Evolutionary conservation across 148 eudicot species (phyloP), one percentile per base, ranked within the genome.

Genomic region (Dysphania ambrosioides): DNA sequence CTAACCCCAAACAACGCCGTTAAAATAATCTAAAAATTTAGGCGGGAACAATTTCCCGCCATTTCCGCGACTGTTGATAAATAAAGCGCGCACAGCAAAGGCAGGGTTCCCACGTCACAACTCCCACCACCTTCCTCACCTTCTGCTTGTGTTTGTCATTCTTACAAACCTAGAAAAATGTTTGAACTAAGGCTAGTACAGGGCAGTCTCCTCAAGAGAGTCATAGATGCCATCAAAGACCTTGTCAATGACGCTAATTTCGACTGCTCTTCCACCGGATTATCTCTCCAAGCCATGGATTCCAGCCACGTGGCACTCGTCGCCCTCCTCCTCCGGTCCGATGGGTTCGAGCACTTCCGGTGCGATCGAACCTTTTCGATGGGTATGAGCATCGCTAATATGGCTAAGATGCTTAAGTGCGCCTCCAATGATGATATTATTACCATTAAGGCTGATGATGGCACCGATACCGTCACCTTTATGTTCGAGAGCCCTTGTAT

Each of bases 261-360:
- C 76, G 89, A 89, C 67, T 89, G 91, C 41, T 84, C 89, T 0
- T 75, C 90, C 18, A 78, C 90, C 26, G 93, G 93, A 0, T 84
- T 87, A 49, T 82, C 91, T 8, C 85, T 89, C 13, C 93, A 89
- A 58, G 93, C 93, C 44, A 89, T 89, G 90, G 93, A 89, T 61
- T 85, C 90, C 8, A 89, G 91, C 84, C 93, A 89, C 74, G 93
- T 89, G 13, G 93, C 90, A 1, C 86, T 87, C 5, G 93, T 87
- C 12, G 61, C 91, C 0, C 87, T 89, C 23, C 89, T 89, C 12
- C 85, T 89, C 34, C 83, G 93, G 0, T 85, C 90, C 0, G 90
- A 89, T 74, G 90, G 93, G 0, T 89, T 89, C 75, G 93, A 87
- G 78, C 90, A 89, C 73, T 89, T 83, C 67, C 89, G 93, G 2